These are phyloP conservation scores for Collybia mongolica DNA, from an alignment of 768 basidiomycete genomes.

Conservation along the genomic window DNA sequence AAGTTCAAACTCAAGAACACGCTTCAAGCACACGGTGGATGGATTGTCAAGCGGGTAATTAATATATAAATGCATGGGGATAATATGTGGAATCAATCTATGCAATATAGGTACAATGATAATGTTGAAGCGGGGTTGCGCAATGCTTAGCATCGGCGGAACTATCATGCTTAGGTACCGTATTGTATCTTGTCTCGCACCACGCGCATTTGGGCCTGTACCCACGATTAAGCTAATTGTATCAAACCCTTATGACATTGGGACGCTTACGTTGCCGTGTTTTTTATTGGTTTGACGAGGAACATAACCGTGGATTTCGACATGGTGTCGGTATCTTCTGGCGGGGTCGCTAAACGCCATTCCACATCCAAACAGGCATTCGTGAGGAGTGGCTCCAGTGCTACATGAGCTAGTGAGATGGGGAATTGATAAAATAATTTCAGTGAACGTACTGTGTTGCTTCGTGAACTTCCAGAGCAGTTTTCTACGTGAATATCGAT, in stretches of 20 bases:
- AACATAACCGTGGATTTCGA: constrained; percentile 15
- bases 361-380: constrained; percentile 14
- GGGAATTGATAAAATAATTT: not conserved
- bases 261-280: not conserved
- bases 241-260: not conserved
- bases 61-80: too few relatives aligned
- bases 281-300: constrained; percentile 16
- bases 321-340: constrained; percentile 18
- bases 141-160: too few relatives aligned
- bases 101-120: too few relatives aligned
- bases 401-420: constrained; percentile 4
- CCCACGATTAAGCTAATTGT: not conserved
- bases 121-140: too few relatives aligned
- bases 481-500: constrained; percentile 12
- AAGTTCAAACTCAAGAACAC: too few relatives aligned
- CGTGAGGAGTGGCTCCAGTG: constrained; percentile 16
- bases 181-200: not conserved
- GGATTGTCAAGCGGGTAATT: too few relatives aligned
- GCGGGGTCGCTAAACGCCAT: constrained; percentile 21
- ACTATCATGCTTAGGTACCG: too few relatives aligned
- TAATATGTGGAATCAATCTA: too few relatives aligned
- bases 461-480: constrained; percentile 18
- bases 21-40: too few relatives aligned
- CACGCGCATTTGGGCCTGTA: not conserved
- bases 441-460: constrained; percentile 18